Percentiles rank a stretch among this genome's conserved stretches.
Conservation (phyloP, 768 basidiomycete species). For the Collybiopsis luxurians region DNA sequence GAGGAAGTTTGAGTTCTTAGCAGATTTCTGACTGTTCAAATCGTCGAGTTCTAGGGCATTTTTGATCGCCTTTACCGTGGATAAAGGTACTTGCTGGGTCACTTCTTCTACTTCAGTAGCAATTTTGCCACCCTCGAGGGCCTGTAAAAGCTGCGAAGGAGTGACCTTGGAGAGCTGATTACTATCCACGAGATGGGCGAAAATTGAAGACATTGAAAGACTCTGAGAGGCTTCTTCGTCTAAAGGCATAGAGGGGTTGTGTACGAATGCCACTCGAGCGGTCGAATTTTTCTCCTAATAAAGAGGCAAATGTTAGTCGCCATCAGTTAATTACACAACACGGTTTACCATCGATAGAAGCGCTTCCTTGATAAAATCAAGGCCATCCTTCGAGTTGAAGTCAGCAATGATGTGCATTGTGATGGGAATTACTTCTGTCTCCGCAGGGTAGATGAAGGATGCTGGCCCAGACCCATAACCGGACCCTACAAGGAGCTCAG, state of each 20-base stretch:
- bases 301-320: slow-evolving; percentile 7
- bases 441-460: slow-evolving; percentile 60
- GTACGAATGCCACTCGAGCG: slow-evolving; percentile 73
- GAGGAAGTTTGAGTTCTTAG: slow-evolving; percentile 40
- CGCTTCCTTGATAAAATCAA: slow-evolving; percentile 60
- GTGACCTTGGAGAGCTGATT: slow-evolving; percentile 37
- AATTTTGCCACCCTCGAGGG: slow-evolving; percentile 28
- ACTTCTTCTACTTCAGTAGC: slow-evolving; percentile 9
- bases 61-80: slow-evolving; percentile 25
- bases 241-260: slow-evolving; percentile 49
- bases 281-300: slow-evolving; percentile 41
- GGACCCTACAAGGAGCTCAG: slow-evolving; percentile 47
- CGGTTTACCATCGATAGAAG: slow-evolving; percentile 59
- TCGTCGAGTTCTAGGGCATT: slow-evolving; percentile 32
- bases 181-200: slow-evolving; percentile 48
- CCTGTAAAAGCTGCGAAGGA: slow-evolving; percentile 36
- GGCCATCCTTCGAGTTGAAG: slow-evolving; percentile 62
- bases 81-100: slow-evolving; percentile 37
- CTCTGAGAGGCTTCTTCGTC: slow-evolving; percentile 14
- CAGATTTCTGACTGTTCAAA: slow-evolving; percentile 28
- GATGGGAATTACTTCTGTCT: slow-evolving; percentile 34
- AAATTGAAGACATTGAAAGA: slow-evolving; percentile 37
- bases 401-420: slow-evolving; percentile 73
- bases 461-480: slow-evolving; percentile 38
- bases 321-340: background rate